Base-by-base conservation (phyloP, 2,329 filamentous ascomycete genomes). In the Epichloe aotearoae region DNA sequence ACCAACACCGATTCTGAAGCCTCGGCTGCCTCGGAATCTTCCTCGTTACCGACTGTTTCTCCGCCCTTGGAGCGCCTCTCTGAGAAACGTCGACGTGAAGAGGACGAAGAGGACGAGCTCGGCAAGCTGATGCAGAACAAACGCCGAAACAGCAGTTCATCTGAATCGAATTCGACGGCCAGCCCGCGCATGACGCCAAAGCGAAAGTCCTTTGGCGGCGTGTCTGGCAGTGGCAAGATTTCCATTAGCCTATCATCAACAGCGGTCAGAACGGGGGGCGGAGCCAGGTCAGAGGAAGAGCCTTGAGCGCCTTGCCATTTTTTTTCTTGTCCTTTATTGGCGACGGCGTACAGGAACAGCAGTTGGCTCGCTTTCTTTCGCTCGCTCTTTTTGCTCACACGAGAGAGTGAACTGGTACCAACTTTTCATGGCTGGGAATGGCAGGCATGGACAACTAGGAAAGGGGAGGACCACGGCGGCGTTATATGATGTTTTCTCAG, bases 41-140 rank as follows among this genome's bases (percentile, higher is more conserved):
- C 55, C 11, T 26, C 46, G 23, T 30, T 50, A 34, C n/a, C 52
- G 15, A 20, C 55, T 36, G 46, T 62, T 5, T 58, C 68, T 23
- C 80, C 83, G 0, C 83, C 84, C 3, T 85, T 83, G 0, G 88
- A 95, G 66, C 79, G 88, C 50, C 69, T 95, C 17, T 85, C 88
- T 0, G 88, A 95, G 65, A 97, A 97, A 68, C 84, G 91, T 46
- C 80, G 91, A 46, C 80, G 93, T 59, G 90, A 95, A 63, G 91
- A 96, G 52, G 88, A 95, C 54, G 68, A 71, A n/a, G 91, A 96
- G 44, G 90, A 96, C 56, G 88, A 91, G 61, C 70, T 97, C n/a
- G 82, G 83, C 50, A 95, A 93, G 67, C 75, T 96, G 59, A 81
- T 87, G 56, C 71, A 77, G 46, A 73, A 72, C 61, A 84, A 83